Evolutionary conservation across 2,329 filamentous ascomycete genomes (phyloP), one percentile per base, ranked within the genome.

Genomic region (Penicillium sp.): DNA sequence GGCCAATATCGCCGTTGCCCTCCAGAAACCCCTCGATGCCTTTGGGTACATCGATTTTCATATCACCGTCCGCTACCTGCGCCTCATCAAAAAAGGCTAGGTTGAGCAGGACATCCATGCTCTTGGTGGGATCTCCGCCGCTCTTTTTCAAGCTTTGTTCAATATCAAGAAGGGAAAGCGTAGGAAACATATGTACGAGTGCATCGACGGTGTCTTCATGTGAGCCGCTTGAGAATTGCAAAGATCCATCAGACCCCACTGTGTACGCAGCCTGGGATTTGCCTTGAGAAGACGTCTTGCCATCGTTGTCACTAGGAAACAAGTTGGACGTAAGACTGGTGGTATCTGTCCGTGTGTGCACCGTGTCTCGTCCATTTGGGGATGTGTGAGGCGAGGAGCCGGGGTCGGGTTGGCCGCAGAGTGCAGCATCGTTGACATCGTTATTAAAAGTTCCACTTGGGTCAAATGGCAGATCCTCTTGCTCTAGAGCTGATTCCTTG

Each of bases 11-110:
- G 0, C 73, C 69, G 14, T 78, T 72, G 14, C 83, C 79, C 0
- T 83, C 79, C 20, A 83, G 84, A 66, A 96, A 96, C 0, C 83
- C 90, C 51, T 96, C 90, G n/a, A 96, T 77, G 0, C 91, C 89
- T 66, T 88, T 92, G 1, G 79, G 75, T 1, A 76, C 67, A 5
- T 75, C 63, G 16, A 74, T 69, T 30, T 70, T 73, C 42, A 71
- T 68, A 2, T 69, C 73, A 3, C 78, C 73, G 33, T 71, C 73
- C 14, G 81, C 76, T 48, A 82, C 77, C 0, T 81, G 81, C 1
- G 78, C 80, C 50, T 90, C 83, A 51, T 90, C 84, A 4, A 96
- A 84, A 64, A 87, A 90, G 18, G 88, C 84, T 13, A 90, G 79
- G 58, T 88, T 95, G 28, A 96, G 79, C 11, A 97, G 76, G 52